phyloP scores from a whole-genome alignment of 495 filamentous ascomycete species.

The Barbatosphaeria neglecta region DNA sequence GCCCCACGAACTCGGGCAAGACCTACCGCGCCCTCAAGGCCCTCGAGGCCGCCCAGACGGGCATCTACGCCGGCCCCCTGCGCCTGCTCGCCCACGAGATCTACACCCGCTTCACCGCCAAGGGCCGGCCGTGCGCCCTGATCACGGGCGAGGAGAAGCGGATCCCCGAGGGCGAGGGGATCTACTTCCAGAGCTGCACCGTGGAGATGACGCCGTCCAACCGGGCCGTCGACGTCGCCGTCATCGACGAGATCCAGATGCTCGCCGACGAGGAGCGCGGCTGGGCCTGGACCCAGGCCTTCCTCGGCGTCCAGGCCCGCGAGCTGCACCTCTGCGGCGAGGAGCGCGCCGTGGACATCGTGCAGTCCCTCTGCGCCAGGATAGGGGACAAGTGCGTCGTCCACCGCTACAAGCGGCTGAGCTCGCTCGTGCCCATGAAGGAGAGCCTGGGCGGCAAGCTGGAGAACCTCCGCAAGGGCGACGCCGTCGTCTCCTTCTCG shows the following conservation, averaged over 20 bases:
- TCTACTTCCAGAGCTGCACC: constrained; percentile 67
- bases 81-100: constrained; percentile 89
- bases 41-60: constrained; percentile 62
- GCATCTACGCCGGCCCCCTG: constrained; percentile 86
- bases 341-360: constrained; percentile 65
- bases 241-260: constrained; percentile 99
- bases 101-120: constrained; percentile 65
- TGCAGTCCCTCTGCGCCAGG: constrained; percentile 63
- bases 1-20: constrained; percentile 97
- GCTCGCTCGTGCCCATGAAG: constrained; percentile 54
- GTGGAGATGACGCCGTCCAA: constrained; percentile 90
- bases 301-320: constrained; percentile 71
- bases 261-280: constrained; percentile 69
- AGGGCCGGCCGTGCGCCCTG: constrained; percentile 62
- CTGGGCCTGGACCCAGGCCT: constrained; percentile 94
- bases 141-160: constrained; percentile 86
- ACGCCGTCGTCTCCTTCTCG: constrained; percentile 81
- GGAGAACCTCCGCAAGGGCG: constrained; percentile 65
- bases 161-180: constrained; percentile 34
- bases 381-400: constrained; percentile 77
- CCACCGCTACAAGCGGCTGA: constrained; percentile 72
- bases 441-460: constrained; percentile 52
- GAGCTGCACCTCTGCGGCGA: constrained; percentile 96
- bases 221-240: constrained; percentile 65
- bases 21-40: constrained; percentile 88